Evolutionary conservation across 78 protist species (phyloP).

Genomic region (Dictyostelium discoideum): DNA sequence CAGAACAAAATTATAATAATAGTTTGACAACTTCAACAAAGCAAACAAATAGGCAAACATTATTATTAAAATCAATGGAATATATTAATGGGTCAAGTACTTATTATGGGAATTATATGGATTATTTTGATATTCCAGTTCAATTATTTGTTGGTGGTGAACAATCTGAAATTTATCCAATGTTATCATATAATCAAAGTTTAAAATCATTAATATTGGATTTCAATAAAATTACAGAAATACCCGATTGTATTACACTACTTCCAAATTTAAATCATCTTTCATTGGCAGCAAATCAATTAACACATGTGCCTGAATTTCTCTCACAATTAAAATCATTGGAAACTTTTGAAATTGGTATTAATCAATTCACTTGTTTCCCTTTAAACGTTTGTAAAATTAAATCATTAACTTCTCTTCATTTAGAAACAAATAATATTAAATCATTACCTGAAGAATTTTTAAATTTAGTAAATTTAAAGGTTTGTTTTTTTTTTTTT

Average conservation of each 20-base stretch:
- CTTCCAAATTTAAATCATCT: slow-evolving; percentile 10
- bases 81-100: background rate
- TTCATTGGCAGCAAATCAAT: slow-evolving; percentile 39
- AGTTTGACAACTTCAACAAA: background rate
- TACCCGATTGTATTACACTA: slow-evolving; percentile 21
- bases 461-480: slow-evolving; percentile 1
- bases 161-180: background rate
- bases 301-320: slow-evolving; percentile 24
- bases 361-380: background rate
- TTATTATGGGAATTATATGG: slow-evolving; percentile 2
- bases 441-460: slow-evolving; percentile 1
- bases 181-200: background rate
- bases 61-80: background rate
- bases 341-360: slow-evolving; percentile 21
- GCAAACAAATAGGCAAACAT: background rate
- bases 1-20: background rate
- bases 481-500: background rate
- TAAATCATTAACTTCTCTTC: slow-evolving; percentile 13
- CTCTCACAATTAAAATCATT: background rate
- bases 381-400: slow-evolving; percentile 18
- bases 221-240: slow-evolving; percentile 16
- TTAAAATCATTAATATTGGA: slow-evolving; percentile 41
- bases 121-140: background rate
- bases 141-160: slow-evolving; percentile 5
- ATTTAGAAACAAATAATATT: slow-evolving; percentile 36